phyloP scores from a whole-genome alignment of 1,139 yeast genomes.

The Blastobotrys capitulatus region DNA sequence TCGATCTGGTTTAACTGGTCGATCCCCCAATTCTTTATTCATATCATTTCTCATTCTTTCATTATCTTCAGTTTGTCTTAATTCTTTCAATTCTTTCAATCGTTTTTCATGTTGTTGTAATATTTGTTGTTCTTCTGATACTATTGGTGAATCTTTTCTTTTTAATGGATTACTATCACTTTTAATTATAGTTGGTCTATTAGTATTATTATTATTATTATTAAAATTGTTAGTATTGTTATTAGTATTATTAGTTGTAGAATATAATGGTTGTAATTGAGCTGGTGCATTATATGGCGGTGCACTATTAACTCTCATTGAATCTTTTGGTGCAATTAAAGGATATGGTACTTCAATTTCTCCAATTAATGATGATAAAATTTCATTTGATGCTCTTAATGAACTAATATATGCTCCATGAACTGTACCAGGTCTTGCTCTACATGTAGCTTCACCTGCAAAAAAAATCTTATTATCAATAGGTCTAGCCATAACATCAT shows the following conservation, averaged over 20 bases:
- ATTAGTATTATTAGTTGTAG: too few relatives aligned
- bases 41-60: slow-evolving; percentile 34
- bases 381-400: slow-evolving; percentile 39
- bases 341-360: slow-evolving; percentile 38
- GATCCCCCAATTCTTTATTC: slow-evolving; percentile 35
- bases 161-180: background rate
- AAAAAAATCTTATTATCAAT: slow-evolving; percentile 36
- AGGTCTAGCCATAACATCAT: slow-evolving; percentile 38
- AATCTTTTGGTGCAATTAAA: slow-evolving; percentile 30
- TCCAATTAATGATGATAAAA: slow-evolving; percentile 37
- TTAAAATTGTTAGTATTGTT: too few relatives aligned
- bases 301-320: slow-evolving; percentile 9
- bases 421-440: slow-evolving; percentile 40
- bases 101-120: slow-evolving; percentile 4
- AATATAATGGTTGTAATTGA: slow-evolving; percentile 7
- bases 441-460: slow-evolving; percentile 43
- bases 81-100: slow-evolving; percentile 24
- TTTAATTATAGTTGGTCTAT: background rate
- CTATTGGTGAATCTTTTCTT: background rate
- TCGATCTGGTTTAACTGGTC: slow-evolving; percentile 38
- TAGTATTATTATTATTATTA: background rate
- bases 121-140: background rate
- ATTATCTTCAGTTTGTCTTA: slow-evolving; percentile 26
- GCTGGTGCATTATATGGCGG: background rate
- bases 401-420: slow-evolving; percentile 44